A percentile compares a stretch with the other conserved stretches of the same genome.
phyloP scores from a whole-genome alignment of 176 grass and related monocot species.

The Cocos nucifera region DNA sequence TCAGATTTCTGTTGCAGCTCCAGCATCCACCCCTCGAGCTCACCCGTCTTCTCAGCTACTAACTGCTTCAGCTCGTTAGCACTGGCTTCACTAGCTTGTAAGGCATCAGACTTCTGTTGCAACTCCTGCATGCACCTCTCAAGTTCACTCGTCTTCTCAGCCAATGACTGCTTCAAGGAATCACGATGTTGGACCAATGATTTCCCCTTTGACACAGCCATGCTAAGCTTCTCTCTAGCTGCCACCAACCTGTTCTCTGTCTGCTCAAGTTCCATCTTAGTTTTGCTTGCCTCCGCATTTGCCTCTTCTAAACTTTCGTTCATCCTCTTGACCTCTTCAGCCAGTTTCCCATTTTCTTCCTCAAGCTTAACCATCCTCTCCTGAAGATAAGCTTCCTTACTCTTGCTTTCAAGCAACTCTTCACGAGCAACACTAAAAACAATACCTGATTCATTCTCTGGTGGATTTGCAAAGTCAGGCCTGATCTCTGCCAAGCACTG shows the following conservation, averaged over 20 bases:
- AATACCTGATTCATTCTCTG: conserved; percentile 21
- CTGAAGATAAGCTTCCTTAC: conserved; percentile 47
- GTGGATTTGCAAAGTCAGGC: conserved; percentile 39
- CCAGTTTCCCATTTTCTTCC: conserved; percentile 53
- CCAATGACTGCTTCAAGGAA: conserved; percentile 76
- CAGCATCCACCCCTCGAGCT: conserved; percentile 33
- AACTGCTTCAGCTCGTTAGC: conserved; percentile 44
- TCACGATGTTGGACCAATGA: conserved; percentile 91
- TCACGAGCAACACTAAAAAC: conserved; percentile 38
- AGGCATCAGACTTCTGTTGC: conserved; percentile 52
- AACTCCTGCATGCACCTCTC: conserved; percentile 48
- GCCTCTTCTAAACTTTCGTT: conserved; percentile 48
- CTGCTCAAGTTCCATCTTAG: conserved; percentile 65
- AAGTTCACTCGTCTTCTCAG: conserved; percentile 59
- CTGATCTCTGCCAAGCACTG: conserved; percentile 49
- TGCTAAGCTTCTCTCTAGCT: conserved; percentile 75
- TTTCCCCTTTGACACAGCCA: conserved; percentile 92
- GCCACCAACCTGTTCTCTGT: conserved; percentile 52
- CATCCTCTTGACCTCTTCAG: conserved; percentile 43
- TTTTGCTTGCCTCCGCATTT: conserved; percentile 45
- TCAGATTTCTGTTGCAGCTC: conserved; percentile 17
- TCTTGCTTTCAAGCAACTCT: conserved; percentile 66
- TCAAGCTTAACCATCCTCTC: conserved; percentile 30
- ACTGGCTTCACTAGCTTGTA: conserved; percentile 47
- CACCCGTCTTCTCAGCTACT: conserved; percentile 40